Conservation (phyloP, 768 basidiomycete species). For the Termitomyces sp. region DNA sequence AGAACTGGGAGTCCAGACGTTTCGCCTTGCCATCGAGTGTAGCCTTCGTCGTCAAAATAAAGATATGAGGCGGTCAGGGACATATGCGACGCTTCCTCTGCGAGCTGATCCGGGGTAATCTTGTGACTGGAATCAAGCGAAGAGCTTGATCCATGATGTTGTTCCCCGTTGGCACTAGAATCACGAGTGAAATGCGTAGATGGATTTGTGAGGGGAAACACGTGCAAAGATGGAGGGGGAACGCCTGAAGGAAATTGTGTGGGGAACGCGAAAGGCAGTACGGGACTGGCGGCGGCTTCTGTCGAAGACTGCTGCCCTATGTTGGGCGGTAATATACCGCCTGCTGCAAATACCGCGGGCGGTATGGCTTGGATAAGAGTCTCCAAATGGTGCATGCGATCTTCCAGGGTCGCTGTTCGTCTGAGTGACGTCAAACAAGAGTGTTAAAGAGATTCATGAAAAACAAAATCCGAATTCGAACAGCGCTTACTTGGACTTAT, state of each 20-base stretch:
- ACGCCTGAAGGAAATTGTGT: conserved; percentile 46
- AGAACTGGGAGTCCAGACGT: conserved; percentile 89
- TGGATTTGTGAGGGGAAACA: conserved; percentile 78
- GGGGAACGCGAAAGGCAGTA: conserved; percentile 26
- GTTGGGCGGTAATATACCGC: conserved; percentile 34
- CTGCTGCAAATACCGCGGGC: conserved; percentile 70
- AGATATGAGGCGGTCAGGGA: conserved; percentile 76
- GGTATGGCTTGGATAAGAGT: conserved; percentile 83
- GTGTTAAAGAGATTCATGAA: background rate
- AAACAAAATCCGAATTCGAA: background rate
- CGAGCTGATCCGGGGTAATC: conserved; percentile 39
- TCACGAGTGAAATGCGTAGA: conserved; percentile 70
- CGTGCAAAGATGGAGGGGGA: conserved; percentile 75
- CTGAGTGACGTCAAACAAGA: conserved; percentile 30
- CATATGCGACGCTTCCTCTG: conserved; percentile 59
- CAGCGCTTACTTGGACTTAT: conserved; percentile 78
- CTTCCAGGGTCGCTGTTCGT: conserved; percentile 79
- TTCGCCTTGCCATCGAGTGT: conserved; percentile 89
- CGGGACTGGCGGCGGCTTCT: conserved; percentile 23
- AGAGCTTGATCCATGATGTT: conserved; percentile 38
- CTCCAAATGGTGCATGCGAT: conserved; percentile 86
- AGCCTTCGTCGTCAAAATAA: conserved; percentile 85
- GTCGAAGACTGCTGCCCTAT: conserved; percentile 26
- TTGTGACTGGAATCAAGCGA: conserved; percentile 34
- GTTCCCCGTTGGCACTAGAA: conserved; percentile 34